phyloP scores from a whole-genome alignment of 2,329 filamentous ascomycete genomes.

The Alternaria rosae region DNA sequence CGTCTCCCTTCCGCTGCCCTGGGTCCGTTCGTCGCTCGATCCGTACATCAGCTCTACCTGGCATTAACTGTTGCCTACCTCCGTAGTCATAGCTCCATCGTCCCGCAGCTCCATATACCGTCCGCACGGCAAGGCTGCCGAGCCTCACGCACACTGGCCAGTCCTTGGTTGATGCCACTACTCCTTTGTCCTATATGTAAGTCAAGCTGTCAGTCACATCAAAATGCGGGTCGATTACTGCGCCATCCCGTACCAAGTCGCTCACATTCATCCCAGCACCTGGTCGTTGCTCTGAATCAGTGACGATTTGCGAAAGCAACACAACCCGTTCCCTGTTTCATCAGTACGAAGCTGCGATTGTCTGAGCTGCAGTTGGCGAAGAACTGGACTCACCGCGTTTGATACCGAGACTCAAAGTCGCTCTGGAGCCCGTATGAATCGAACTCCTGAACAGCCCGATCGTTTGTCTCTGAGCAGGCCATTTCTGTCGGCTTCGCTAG shows the following conservation, averaged over 20 bases:
- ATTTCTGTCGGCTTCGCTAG: slow-evolving; percentile 35
- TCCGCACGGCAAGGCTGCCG: slow-evolving; percentile 36
- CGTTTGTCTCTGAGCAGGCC: slow-evolving; percentile 45
- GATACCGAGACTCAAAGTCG: slow-evolving; percentile 46
- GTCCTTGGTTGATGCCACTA: slow-evolving; percentile 40
- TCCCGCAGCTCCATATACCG: slow-evolving; percentile 27
- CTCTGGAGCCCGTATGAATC: slow-evolving; percentile 50
- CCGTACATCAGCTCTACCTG: slow-evolving; percentile 22
- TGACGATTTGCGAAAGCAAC: slow-evolving; percentile 34
- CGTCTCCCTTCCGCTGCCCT: slow-evolving; percentile 32
- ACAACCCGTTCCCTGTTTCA: slow-evolving; percentile 42
- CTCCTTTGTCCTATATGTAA: slow-evolving; percentile 49
- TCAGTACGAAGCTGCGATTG: slow-evolving; percentile 37
- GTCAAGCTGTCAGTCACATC: slow-evolving; percentile 41
- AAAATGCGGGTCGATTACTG: slow-evolving; percentile 42
- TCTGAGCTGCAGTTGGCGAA: slow-evolving; percentile 36
- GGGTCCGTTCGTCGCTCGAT: slow-evolving; percentile 32
- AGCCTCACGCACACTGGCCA: slow-evolving; percentile 36
- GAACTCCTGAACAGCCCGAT: slow-evolving; percentile 40
- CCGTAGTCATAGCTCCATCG: slow-evolving; percentile 41
- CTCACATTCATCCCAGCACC: slow-evolving; percentile 47
- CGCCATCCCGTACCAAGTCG: slow-evolving; percentile 40
- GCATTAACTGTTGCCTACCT: slow-evolving; percentile 36
- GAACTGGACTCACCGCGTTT: slow-evolving; percentile 36
- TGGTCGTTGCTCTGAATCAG: slow-evolving; percentile 49